Evolutionary conservation across 78 protist genomes (phyloP).

Genomic region (Dictyostelium firmibasis): DNA sequence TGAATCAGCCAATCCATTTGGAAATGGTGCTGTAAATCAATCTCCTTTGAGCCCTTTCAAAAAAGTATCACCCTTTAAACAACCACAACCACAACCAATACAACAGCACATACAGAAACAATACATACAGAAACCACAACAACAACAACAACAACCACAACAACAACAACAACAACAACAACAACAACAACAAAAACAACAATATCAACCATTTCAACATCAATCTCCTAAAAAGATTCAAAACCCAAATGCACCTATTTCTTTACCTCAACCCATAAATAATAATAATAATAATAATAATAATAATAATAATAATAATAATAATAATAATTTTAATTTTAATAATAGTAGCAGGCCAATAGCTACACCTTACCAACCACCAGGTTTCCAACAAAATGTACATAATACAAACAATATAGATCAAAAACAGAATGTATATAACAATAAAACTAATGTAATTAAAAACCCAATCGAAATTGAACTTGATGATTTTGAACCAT

Average conservation of each 20-base stretch:
- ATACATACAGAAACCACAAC: not conserved
- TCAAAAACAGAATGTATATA: not conserved
- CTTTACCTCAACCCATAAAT: not conserved
- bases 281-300: no score
- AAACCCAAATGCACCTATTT: not conserved
- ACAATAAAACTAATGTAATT: not conserved
- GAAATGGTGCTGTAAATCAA: not conserved
- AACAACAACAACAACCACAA: not conserved
- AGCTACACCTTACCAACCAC: not conserved
- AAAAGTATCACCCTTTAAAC: not conserved
- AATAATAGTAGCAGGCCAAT: no score
- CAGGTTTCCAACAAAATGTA: not conserved
- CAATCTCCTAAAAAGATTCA: not conserved
- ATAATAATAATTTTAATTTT: no score
- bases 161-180: not conserved
- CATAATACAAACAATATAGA: not conserved
- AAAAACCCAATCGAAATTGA: not conserved
- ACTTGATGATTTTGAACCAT: not conserved
- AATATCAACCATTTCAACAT: not conserved
- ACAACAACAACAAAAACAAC: not conserved
- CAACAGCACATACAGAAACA: not conserved
- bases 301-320: no score
- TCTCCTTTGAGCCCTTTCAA: no score
- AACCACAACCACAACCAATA: not conserved
- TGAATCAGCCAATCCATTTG: not conserved